Percentiles rank a stretch among this genome's conserved stretches.
Conservation (phyloP, 2,329 filamentous ascomycete genomes). For the Fusarium illudens region DNA sequence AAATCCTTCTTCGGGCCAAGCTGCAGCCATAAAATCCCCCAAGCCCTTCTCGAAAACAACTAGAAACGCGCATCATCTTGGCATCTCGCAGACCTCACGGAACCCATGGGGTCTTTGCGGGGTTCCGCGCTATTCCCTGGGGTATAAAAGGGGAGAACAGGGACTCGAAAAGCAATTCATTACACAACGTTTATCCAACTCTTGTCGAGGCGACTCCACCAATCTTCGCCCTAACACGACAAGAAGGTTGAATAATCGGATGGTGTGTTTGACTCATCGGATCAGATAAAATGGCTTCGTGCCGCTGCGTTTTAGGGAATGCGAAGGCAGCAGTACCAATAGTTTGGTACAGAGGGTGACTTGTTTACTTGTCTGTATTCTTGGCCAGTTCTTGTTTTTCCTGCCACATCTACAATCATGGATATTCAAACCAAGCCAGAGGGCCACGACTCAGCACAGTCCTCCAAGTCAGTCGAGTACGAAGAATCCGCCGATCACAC, state of each 20-base stretch:
- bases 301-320: not conserved
- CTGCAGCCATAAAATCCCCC: not conserved
- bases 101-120: not conserved
- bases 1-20: not conserved
- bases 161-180: not conserved
- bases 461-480: constrained; percentile 7
- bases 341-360: not conserved
- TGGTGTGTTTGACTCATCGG: not conserved
- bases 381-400: not conserved
- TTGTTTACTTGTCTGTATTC: not conserved
- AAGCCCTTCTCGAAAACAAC: not conserved
- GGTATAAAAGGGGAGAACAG: not conserved
- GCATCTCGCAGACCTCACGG: not conserved
- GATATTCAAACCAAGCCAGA: constrained; percentile 17
- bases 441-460: constrained; percentile 7
- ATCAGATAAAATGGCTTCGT: not conserved
- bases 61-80: not conserved
- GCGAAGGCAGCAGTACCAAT: not conserved
- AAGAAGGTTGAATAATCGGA: not conserved
- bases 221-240: constrained; percentile 24
- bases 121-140: not conserved
- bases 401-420: constrained; percentile 8
- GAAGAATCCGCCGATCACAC: not conserved
- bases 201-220: constrained; percentile 3
- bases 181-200: constrained; percentile 17